phyloP scores from a whole-genome alignment of 192 early-diverging fungal species.

The Coemansia sp. region DNA sequence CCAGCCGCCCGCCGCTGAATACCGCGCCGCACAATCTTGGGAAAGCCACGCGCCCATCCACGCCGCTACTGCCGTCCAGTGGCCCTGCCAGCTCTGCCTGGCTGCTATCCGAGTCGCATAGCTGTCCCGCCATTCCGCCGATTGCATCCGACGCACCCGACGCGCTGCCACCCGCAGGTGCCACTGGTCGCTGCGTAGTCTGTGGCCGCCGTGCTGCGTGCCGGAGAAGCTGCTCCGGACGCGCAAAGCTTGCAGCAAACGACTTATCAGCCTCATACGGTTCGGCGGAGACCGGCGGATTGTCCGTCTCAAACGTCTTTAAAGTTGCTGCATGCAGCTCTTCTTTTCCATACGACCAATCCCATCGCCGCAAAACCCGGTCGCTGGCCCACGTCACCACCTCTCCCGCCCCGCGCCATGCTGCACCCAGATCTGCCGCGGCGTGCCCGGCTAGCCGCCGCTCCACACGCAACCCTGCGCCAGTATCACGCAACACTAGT shows the following conservation, averaged over 20 bases:
- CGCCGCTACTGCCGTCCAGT: not conserved
- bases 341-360: slow-evolving; percentile 1
- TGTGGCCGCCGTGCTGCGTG: not conserved
- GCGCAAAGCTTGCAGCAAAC: slow-evolving; percentile 44
- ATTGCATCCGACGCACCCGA: not conserved
- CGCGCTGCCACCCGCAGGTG: slow-evolving; percentile 3
- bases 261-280: slow-evolving; percentile 11
- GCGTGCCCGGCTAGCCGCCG: slow-evolving; percentile 44
- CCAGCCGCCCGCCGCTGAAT: slow-evolving; percentile 47
- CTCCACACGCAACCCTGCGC: slow-evolving; percentile 11
- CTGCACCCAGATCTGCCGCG: slow-evolving; percentile 27
- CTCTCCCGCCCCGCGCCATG: slow-evolving; percentile 33
- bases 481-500: slow-evolving; percentile 20
- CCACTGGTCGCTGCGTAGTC: slow-evolving; percentile 6
- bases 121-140: not conserved
- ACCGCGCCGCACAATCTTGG: slow-evolving; percentile 55
- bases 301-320: not conserved
- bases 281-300: not conserved
- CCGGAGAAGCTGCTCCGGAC: slow-evolving; percentile 44
- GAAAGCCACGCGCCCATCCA: slow-evolving; percentile 30
- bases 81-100: slow-evolving; percentile 16
- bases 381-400: slow-evolving; percentile 52
- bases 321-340: not conserved
- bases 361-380: slow-evolving; percentile 48
- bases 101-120: slow-evolving; percentile 26